Conservation (phyloP, 225 moss, liverwort and hornwort genomes). For the Antitrichia curtipendula region DNA sequence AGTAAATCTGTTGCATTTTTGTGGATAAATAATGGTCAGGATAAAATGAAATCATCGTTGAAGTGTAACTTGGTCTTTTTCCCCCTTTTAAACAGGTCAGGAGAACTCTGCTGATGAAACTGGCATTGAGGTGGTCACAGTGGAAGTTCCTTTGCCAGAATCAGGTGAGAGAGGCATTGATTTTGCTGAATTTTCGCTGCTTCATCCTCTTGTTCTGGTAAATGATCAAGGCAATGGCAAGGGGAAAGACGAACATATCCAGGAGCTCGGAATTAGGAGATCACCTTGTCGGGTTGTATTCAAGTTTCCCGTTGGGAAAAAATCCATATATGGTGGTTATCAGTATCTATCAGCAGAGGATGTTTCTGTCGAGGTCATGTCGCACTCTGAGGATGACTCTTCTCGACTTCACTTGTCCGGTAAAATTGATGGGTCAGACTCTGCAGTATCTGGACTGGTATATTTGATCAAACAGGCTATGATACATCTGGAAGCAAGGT, state of each 20-base stretch:
- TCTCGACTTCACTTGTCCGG: slow-evolving; percentile 42
- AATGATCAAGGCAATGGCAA: slow-evolving; percentile 13
- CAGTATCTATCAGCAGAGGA: slow-evolving; percentile 29
- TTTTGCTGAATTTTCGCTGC: slow-evolving; percentile 39
- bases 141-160: slow-evolving; percentile 20
- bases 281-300: slow-evolving; percentile 19
- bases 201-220: slow-evolving; percentile 7
- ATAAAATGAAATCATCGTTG: background rate
- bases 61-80: background rate
- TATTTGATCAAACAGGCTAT: slow-evolving; percentile 50
- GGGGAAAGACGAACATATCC: slow-evolving; percentile 8
- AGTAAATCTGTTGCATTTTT: background rate
- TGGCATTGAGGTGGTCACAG: slow-evolving; percentile 3
- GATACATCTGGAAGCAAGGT: slow-evolving; percentile 27
- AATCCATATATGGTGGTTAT: slow-evolving; percentile 18
- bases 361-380: slow-evolving; percentile 31
- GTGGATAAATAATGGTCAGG: background rate
- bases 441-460: slow-evolving; percentile 54
- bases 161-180: slow-evolving; percentile 12
- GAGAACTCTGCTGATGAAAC: background rate
- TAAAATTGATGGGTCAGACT: slow-evolving; percentile 61
- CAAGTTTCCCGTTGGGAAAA: slow-evolving; percentile 16
- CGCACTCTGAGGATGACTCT: slow-evolving; percentile 8
- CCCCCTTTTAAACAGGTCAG: slow-evolving; percentile 3
- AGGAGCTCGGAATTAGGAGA: slow-evolving; percentile 1